phyloP scores from a whole-genome alignment of 495 filamentous ascomycete species.

The Penicillium herquei region DNA sequence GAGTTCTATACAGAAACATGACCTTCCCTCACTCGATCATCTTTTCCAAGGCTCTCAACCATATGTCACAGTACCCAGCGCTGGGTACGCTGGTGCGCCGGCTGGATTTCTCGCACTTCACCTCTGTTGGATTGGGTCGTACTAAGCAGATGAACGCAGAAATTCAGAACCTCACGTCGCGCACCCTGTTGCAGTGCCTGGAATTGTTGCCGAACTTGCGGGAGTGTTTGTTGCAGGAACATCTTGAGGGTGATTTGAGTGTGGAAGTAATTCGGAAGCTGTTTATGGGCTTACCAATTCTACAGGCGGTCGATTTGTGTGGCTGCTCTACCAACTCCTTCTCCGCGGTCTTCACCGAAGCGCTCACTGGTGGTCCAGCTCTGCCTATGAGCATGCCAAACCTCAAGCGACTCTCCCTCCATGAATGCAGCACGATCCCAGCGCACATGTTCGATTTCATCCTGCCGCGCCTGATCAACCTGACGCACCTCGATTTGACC shows the following conservation, averaged over 20 bases:
- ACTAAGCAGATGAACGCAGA: slow-evolving; percentile 77
- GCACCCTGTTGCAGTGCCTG: slow-evolving; percentile 72
- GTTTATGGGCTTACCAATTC: slow-evolving; percentile 62
- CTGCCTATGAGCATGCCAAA: slow-evolving; percentile 51
- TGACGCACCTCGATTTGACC: slow-evolving; percentile 79
- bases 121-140: slow-evolving; percentile 75
- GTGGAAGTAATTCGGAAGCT: slow-evolving; percentile 67
- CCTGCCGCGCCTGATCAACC: slow-evolving; percentile 63
- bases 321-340: slow-evolving; percentile 73
- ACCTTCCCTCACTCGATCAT: slow-evolving; percentile 84
- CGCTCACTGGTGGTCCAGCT: slow-evolving; percentile 37
- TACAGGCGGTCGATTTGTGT: slow-evolving; percentile 76
- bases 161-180: slow-evolving; percentile 77
- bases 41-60: slow-evolving; percentile 79
- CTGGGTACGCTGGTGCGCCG: slow-evolving; percentile 78
- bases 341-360: slow-evolving; percentile 57
- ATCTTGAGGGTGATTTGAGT: slow-evolving; percentile 76
- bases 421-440: slow-evolving; percentile 77
- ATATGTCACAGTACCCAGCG: slow-evolving; percentile 64
- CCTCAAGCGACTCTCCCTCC: slow-evolving; percentile 69
- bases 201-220: slow-evolving; percentile 72
- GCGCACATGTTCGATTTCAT: slow-evolving; percentile 66
- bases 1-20: slow-evolving; percentile 77
- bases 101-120: slow-evolving; percentile 87
- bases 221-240: slow-evolving; percentile 81